Evolutionary conservation across 768 basidiomycete species (phyloP), one percentile per base, ranked within the genome.

Genomic region (Coprinopsis cinerea): DNA sequence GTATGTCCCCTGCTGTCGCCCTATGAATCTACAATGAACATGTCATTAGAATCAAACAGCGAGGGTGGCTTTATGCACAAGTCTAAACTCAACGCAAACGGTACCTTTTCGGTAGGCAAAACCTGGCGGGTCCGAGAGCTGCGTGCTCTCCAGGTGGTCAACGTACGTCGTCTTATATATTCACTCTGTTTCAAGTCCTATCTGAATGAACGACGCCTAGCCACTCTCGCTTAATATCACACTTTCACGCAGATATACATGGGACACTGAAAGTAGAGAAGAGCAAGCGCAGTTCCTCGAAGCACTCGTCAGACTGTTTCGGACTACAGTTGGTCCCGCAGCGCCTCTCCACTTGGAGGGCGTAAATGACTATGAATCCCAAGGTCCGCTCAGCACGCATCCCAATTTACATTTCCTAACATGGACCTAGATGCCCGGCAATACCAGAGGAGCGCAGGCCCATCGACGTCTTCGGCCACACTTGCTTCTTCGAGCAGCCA

Each of bases 21-120:
- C 28, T 28, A 7, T 23, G 15, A 1, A 25, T 23, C 49, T 18
- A 43, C 46, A 43, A 30, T 36, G 50, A 51, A 36, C 47, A 61
- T 51, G 36, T 42, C 23, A 37, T 43, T 60, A 88, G 86, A 83
- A 70, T 72, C 82, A 2, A 69, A 63, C 52, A 78, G 78, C 55
- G 81, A 82, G 22, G 67, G 72, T 41, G 84, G 84, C 1, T 81
- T 83, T 64, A 79, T 99, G 17, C 94, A 99, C 78, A 99, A 99
- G 69, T 92, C 94, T 1, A 98, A 98, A 69, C 71, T 91, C 55
- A 98, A 99, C 63, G 83, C 85, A 36, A 98, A 97, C 61, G 86
- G 89, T 27, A 79, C 91, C 0, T 98, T 95, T 67, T 96, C 92
- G 6, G 91, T 98, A 42, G 96, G 96, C 4, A 99, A 99, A 72